phyloP scores from a whole-genome alignment of 2,329 filamentous ascomycete genomes.

The Cladophialophora carrionii region DNA sequence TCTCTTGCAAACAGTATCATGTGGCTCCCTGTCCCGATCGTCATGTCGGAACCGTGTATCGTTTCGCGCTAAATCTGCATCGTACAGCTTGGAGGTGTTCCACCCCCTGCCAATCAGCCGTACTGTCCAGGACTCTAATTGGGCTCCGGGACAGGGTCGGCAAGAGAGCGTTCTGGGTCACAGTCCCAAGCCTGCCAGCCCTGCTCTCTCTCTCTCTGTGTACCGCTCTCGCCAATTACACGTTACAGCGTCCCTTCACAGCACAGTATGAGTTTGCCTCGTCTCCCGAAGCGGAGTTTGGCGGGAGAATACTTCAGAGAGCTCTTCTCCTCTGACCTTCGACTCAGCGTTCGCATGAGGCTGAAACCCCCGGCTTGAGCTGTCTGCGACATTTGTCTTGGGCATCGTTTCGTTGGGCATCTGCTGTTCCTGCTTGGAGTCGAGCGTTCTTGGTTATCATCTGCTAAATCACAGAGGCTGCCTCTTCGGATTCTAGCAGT shows the following conservation, averaged over 20 bases:
- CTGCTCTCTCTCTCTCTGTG: conserved; percentile 10
- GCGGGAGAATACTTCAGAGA: conserved; percentile 10
- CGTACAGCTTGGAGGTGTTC: not conserved
- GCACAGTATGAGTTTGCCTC: conserved; percentile 17
- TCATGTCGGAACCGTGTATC: not conserved
- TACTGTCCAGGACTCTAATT: not conserved
- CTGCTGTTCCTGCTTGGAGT: not conserved
- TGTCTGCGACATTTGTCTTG: conserved; percentile 4
- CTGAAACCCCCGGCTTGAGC: conserved; percentile 8
- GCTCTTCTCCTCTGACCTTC: not conserved
- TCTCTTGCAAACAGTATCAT: not conserved
- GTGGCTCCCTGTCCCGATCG: not conserved
- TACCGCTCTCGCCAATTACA: conserved; percentile 10
- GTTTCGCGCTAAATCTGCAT: not conserved
- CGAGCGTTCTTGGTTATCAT: not conserved
- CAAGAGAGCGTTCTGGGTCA: not conserved
- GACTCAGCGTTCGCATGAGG: conserved; percentile 7
- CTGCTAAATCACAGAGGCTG: not conserved
- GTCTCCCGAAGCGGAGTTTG: not conserved
- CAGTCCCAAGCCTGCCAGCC: not conserved
- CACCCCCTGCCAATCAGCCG: not conserved
- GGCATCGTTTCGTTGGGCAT: not conserved
- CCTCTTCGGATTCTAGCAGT: not conserved
- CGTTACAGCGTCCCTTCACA: conserved; percentile 11
- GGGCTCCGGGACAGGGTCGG: not conserved